Percentiles rank a stretch among this genome's conserved stretches.
Evolutionary conservation across 148 eudicot species (phyloP).

Genomic region (Diospyros kaki): DNA sequence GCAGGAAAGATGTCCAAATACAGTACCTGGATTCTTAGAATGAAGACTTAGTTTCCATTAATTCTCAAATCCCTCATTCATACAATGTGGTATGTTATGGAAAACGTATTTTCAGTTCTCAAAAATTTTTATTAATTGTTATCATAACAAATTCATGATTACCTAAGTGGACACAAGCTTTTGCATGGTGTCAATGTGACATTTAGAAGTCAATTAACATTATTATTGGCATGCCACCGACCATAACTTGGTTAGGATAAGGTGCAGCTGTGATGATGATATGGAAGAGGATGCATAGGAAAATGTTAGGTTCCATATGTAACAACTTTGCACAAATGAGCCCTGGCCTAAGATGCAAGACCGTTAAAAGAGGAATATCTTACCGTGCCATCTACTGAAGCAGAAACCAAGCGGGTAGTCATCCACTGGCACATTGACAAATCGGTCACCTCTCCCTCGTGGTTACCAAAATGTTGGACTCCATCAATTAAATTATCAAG

Average conservation of each 20-base stretch:
- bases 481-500: slow-evolving; percentile 81
- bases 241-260: no score
- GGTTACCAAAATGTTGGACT: slow-evolving; percentile 86
- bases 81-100: background rate
- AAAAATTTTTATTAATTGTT: background rate
- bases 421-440: slow-evolving; percentile 99
- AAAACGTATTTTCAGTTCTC: background rate
- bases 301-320: background rate
- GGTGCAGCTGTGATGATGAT: no score
- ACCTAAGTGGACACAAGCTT: no score
- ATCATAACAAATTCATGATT: background rate
- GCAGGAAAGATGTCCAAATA: background rate
- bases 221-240: no score
- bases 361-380: slow-evolving; percentile 20
- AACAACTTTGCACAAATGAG: background rate
- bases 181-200: no score
- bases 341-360: background rate
- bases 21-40: background rate
- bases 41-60: background rate
- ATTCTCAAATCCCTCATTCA: background rate
- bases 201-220: no score
- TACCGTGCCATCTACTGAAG: slow-evolving; percentile 96
- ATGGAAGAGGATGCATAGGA: background rate
- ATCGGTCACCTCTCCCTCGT: slow-evolving; percentile 94
- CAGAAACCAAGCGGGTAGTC: slow-evolving; percentile 96